A percentile compares a stretch with the other conserved stretches of the same genome.
Conservation (phyloP, 345 rosid species). For the Trapa incisa region DNA sequence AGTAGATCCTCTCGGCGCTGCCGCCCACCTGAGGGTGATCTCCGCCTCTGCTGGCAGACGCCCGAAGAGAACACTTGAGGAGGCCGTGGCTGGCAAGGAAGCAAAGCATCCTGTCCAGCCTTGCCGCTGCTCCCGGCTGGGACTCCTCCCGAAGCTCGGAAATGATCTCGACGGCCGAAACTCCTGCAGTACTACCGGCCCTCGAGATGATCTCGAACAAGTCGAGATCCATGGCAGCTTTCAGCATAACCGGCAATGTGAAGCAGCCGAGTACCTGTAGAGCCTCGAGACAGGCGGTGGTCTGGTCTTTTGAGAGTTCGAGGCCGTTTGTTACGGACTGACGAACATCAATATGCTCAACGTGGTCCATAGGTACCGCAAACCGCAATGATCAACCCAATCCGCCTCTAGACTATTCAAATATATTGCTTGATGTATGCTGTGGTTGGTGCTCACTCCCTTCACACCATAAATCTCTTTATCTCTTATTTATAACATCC, state of each 20-base stretch:
- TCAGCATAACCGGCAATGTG: neutral
- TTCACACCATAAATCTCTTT: neutral
- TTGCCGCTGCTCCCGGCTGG: neutral
- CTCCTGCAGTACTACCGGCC: neutral
- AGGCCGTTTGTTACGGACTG: neutral
- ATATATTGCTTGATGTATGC: neutral
- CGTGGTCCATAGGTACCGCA: neutral
- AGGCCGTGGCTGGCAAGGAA: slow-evolving; percentile 2
- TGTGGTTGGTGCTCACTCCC: neutral
- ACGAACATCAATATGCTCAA: neutral
- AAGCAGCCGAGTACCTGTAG: neutral
- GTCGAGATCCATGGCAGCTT: neutral
- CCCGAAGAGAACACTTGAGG: neutral
- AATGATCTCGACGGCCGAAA: neutral
- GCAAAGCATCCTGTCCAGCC: neutral
- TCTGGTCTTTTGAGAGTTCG: neutral
- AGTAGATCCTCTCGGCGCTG: neutral
- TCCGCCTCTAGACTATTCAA: neutral
- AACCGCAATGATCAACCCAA: neutral
- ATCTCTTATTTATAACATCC: too few species aligned
- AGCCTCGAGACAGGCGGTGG: neutral
- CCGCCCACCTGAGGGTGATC: neutral
- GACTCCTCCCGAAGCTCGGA: neutral
- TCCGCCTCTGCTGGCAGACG: too few species aligned
- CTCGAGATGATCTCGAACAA: neutral